These are phyloP conservation scores for Teratosphaeria epicoccoides DNA, from an alignment of 2,329 filamentous ascomycete species.

Conservation along the genomic window DNA sequence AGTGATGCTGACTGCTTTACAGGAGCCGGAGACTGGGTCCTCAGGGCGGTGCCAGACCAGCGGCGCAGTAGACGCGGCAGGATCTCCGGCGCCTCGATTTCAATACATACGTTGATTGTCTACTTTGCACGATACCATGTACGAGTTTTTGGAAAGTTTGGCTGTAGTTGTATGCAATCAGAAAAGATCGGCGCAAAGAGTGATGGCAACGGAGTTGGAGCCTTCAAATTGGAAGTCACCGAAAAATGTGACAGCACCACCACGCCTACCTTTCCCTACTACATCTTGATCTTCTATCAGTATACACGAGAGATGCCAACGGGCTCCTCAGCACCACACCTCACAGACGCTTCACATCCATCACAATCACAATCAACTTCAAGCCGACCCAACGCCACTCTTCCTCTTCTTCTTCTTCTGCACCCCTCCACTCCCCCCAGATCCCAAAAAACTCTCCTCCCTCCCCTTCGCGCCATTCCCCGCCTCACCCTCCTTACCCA, in stretches of 20 bases:
- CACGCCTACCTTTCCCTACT: too few species aligned
- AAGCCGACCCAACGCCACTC: background rate
- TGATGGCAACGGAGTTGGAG: background rate
- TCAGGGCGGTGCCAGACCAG: background rate
- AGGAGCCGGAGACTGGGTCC: slow-evolving; percentile 1
- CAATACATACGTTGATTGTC: background rate
- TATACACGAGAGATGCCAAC: too few species aligned
- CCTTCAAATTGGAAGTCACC: too few species aligned
- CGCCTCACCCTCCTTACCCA: background rate
- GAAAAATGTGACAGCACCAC: too few species aligned
- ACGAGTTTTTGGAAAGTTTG: background rate
- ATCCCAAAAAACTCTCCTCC: background rate
- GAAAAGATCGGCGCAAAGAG: background rate
- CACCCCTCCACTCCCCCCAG: background rate
- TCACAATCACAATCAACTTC: too few species aligned
- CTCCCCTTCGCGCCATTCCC: background rate
- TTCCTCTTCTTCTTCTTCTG: slow-evolving; percentile 5
- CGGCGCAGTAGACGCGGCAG: background rate
- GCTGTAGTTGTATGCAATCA: background rate
- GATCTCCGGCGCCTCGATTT: background rate
- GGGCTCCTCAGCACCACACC: too few species aligned
- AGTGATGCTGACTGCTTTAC: background rate
- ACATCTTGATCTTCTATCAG: too few species aligned
- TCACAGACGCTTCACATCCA: too few species aligned
- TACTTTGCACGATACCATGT: background rate